Base-by-base conservation (phyloP, 2,329 filamentous ascomycete species). In the Epichloe sibirici region DNA sequence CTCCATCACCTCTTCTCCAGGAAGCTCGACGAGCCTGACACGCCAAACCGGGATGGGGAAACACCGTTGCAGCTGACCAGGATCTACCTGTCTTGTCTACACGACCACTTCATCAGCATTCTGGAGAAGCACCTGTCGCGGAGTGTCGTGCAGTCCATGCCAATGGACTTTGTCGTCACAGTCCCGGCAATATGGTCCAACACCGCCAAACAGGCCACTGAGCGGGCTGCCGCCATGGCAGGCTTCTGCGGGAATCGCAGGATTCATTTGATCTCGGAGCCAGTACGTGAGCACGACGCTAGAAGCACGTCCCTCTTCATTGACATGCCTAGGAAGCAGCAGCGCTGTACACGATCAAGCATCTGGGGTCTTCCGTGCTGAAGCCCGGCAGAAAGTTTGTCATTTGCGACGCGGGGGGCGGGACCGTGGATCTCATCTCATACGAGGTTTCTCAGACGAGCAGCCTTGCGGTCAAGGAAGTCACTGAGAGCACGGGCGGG, bases 101-200 rank as follows among this genome's bases (percentile, higher is more conserved):
- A 74, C n/a, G 62, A 67, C 4, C 72, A 81, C 55, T 72, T 78
- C 4, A 65, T 74, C 55, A 65, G 68, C 46, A 67, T 69, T 1
- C 61, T 81, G 15, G 64, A 70, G 43, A 62, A 68, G 40, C 66
- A 69, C 4, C 60, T 79, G 1, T 72, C 72, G 2, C 61, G 63
- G 1, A 65, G 65, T 2, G 66, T 74, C 21, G 63, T 77, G 5
- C 63, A 64, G 4, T 70, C 64, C 17, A 77, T 67, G 0, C 68
- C 72, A 0, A 69, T 78, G 55, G 71, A 80, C 51, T 79, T 78
- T 52, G 71, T 81, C 45, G 64, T 81, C 21, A 79, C 78, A 0
- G 77, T 81, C 0, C 78, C 78, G 0, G 77, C 78, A 5, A 76
- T 82, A 7, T 82, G 78, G 78, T 76, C 73, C 39, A 76, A 79